Evolutionary conservation across 1,284 basidiomycete species (phyloP).

Genomic region (Irpex sp.): DNA sequence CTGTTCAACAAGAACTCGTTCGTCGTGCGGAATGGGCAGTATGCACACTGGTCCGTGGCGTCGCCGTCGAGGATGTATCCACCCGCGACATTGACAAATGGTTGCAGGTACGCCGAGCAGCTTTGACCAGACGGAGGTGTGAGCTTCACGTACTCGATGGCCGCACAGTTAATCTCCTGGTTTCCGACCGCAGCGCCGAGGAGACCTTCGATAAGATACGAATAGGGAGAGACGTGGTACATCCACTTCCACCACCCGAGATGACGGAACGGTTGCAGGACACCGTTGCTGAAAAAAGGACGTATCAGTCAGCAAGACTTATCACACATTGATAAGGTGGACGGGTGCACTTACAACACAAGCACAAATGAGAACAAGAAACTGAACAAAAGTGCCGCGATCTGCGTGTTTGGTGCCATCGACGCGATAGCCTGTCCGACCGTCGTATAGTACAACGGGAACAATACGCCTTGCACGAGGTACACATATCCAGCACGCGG

Average conservation of each 20-base stretch:
- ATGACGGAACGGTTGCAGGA: slow-evolving; percentile 57
- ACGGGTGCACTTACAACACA: slow-evolving; percentile 48
- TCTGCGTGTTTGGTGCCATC: slow-evolving; percentile 61
- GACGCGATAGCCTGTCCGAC: slow-evolving; percentile 52
- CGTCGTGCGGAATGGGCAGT: slow-evolving; percentile 50
- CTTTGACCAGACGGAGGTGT: slow-evolving; percentile 59
- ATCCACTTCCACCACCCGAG: slow-evolving; percentile 86
- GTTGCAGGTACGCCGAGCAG: slow-evolving; percentile 54
- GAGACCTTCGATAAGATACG: slow-evolving; percentile 61
- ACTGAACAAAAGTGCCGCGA: slow-evolving; percentile 63
- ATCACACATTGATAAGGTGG: too few relatives aligned
- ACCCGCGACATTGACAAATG: slow-evolving; percentile 49
- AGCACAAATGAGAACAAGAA: slow-evolving; percentile 61
- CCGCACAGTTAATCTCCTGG: slow-evolving; percentile 41
- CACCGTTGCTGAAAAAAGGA: slow-evolving; percentile 44
- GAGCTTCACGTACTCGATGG: slow-evolving; percentile 41
- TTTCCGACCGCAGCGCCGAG: slow-evolving; percentile 42
- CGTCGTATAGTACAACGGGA: slow-evolving; percentile 55
- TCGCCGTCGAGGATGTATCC: slow-evolving; percentile 67
- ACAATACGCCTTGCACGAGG: slow-evolving; percentile 47
- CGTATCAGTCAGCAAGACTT: not conserved
- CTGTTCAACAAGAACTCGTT: slow-evolving; percentile 49
- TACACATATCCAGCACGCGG: slow-evolving; percentile 55
- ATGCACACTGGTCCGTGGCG: slow-evolving; percentile 48
- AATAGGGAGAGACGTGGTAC: slow-evolving; percentile 77